These are phyloP conservation scores for Adiantum capillusveneris DNA, from an alignment of 75 land plant genomes.

Conservation along the genomic window DNA sequence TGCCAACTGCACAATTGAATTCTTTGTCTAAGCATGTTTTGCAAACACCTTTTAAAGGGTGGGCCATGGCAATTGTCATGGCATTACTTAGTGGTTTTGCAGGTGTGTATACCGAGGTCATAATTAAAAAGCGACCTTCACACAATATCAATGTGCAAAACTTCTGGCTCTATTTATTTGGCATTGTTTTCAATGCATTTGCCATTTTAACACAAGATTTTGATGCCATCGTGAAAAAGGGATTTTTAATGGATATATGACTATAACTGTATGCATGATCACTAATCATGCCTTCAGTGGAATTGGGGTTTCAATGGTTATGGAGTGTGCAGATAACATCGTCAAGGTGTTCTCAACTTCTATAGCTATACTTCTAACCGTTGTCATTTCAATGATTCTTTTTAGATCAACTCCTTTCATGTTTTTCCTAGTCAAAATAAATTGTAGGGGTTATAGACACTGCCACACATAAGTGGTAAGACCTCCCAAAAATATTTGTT, in stretches of 20 bases:
- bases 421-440: too few relatives aligned
- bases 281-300: conserved; percentile 90
- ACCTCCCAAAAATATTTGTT: too few relatives aligned
- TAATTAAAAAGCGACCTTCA: conserved; percentile 74
- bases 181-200: conserved; percentile 62
- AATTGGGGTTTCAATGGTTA: conserved; percentile 83
- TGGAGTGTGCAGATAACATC: conserved; percentile 90
- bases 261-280: conserved; percentile 65
- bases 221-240: conserved; percentile 67
- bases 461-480: too few relatives aligned
- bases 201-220: conserved; percentile 71
- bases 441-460: too few relatives aligned
- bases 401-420: too few relatives aligned
- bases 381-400: conserved; percentile 55
- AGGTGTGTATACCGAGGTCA: conserved; percentile 92
- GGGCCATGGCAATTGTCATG: conserved; percentile 92
- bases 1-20: conserved; percentile 77
- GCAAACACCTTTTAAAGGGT: conserved; percentile 69
- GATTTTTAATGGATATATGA: conserved; percentile 78
- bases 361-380: conserved; percentile 88
- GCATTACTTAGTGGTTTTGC: conserved; percentile 89
- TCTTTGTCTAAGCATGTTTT: conserved; percentile 63
- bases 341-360: conserved; percentile 93
- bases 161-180: conserved; percentile 88
- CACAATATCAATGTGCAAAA: conserved; percentile 89